These are phyloP conservation scores for Naganishia onofrii DNA, from an alignment of 768 basidiomycete genomes.

Conservation along the genomic window DNA sequence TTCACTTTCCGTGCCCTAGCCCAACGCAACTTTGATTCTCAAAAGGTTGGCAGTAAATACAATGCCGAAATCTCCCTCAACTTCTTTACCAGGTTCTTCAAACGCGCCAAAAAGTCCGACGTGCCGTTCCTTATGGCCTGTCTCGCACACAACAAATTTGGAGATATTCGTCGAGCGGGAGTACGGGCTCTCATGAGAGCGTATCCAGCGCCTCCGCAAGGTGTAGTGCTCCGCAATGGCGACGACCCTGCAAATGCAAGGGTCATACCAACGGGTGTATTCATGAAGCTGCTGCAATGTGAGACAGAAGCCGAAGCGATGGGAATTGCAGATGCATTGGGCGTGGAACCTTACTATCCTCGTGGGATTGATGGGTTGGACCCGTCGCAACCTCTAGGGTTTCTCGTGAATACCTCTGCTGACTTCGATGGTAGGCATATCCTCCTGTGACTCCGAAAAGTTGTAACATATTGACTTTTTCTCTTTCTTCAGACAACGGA, in stretches of 20 bases:
- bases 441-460: not conserved
- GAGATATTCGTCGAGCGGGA: constrained; percentile 55
- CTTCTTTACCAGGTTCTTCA: constrained; percentile 65
- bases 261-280: constrained; percentile 43
- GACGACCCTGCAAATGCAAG: constrained; percentile 53
- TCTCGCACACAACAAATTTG: constrained; percentile 80
- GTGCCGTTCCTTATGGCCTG: constrained; percentile 89
- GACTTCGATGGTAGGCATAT: constrained; percentile 42
- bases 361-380: constrained; percentile 26
- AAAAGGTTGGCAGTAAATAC: constrained; percentile 55
- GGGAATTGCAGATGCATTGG: constrained; percentile 37
- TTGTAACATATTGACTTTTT: not conserved
- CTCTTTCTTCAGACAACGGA: constrained; percentile 22
- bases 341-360: constrained; percentile 35
- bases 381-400: constrained; percentile 37
- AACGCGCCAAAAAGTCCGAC: constrained; percentile 63
- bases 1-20: constrained; percentile 76
- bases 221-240: constrained; percentile 46
- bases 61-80: constrained; percentile 62
- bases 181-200: constrained; percentile 60
- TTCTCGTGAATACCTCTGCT: constrained; percentile 40
- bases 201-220: constrained; percentile 39
- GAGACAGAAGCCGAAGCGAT: constrained; percentile 48
- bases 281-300: constrained; percentile 52
- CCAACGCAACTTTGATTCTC: constrained; percentile 65